These are phyloP conservation scores for Lophium mytilinum DNA, from an alignment of 495 filamentous ascomycete genomes.

Conservation along the genomic window DNA sequence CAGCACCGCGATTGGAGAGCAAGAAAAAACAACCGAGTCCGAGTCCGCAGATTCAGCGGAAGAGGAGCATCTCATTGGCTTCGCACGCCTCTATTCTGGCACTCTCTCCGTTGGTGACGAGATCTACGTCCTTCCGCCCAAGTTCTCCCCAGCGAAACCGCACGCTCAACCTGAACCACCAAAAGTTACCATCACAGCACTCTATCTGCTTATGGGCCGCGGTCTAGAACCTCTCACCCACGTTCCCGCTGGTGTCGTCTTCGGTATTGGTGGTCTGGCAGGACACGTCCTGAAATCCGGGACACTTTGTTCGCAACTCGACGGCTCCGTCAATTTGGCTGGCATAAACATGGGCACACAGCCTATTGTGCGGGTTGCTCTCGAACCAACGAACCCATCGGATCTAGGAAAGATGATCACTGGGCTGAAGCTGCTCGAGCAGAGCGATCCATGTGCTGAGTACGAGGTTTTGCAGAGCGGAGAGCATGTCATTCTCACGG, in stretches of 20 bases:
- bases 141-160: constrained; percentile 76
- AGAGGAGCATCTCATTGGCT: constrained; percentile 82
- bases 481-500: constrained; percentile 91
- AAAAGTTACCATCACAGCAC: constrained; percentile 74
- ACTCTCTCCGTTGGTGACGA: constrained; percentile 82
- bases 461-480: constrained; percentile 90
- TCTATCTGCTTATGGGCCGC: constrained; percentile 95
- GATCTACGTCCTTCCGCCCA: constrained; percentile 83
- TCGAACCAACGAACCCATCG: constrained; percentile 80
- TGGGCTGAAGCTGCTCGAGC: constrained; percentile 79
- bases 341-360: constrained; percentile 68
- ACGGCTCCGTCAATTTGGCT: constrained; percentile 86
- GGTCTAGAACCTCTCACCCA: constrained; percentile 73
- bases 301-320: constrained; percentile 81
- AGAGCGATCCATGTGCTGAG: constrained; percentile 90
- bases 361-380: constrained; percentile 89
- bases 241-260: constrained; percentile 89
- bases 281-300: constrained; percentile 90
- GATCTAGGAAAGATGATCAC: constrained; percentile 91
- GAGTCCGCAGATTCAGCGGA: constrained; percentile 32
- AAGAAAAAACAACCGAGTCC: constrained; percentile 18
- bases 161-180: constrained; percentile 67
- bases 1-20: constrained; percentile 40
- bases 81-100: constrained; percentile 88
- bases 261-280: constrained; percentile 89